Evolutionary conservation across 2,329 filamentous ascomycete genomes (phyloP), one percentile per base, ranked within the genome.

Genomic region (Beauveria australis): DNA sequence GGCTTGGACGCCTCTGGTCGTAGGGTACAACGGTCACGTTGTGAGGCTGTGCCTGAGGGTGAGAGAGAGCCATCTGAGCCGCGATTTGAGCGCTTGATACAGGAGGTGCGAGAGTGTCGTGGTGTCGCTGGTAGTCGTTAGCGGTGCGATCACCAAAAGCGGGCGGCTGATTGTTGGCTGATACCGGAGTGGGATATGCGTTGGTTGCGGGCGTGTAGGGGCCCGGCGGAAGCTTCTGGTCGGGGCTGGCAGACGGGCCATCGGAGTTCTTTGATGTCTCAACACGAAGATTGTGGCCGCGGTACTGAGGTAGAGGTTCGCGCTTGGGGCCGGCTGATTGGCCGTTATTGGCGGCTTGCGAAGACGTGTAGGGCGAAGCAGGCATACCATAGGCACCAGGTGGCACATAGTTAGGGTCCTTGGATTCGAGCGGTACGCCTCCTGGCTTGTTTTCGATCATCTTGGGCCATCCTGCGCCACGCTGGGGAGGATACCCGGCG

Each of bases 401-500:
- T 33, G 82, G 82, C 3, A 84, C 75, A 66, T 87, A 87, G 61
- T 74, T 82, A 0, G 83, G 81, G 65, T 92, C 90, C 74, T 95
- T 96, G 22, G 91, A 92, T 74, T 95, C 90, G 54, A 96, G 81
- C 62, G 88, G 89, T 66, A 92, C 82, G 54, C 87, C 83, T 55
- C 80, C 76, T 66, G 86, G 83, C 66, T 89, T 86, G 69, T 76
- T 86, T 63, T 89, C 87, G 33, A 88, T 85, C 37, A 88, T 85
- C 74, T 93, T 95, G 64, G 88, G 85, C 87, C 89, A 94, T 56
- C 73, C 71, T 26, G 84, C 81, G 47, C 87, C 86, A 67, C 91
- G 84, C 66, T 89, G 87, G 59, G 89, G 89, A 70, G 89, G 89
- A 74, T 99, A 99, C 56, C 94, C 94, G 67, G 91, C 89, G 72